A percentile compares a stretch with the other conserved stretches of the same genome.
phyloP scores from a whole-genome alignment of 108 stramenopile genomes.

The Tribonema minus region DNA sequence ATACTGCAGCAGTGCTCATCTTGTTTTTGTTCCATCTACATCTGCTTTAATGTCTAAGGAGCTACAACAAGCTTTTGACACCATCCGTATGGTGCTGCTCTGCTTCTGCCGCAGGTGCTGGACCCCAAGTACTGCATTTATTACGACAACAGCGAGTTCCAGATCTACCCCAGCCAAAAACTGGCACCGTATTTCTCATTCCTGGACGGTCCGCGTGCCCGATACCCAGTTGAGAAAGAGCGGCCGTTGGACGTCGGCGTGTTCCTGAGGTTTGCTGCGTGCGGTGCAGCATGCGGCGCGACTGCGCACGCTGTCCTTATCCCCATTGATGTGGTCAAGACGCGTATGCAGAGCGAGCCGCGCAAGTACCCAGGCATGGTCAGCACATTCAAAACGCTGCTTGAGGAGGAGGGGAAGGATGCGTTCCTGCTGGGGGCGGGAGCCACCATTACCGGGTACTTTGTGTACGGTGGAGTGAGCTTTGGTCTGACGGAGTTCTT shows the following conservation, averaged over 20 bases:
- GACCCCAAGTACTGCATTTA: conserved; percentile 48
- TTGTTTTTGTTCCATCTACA: no score
- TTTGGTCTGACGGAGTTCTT: conserved; percentile 43
- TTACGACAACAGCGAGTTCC: conserved; percentile 42
- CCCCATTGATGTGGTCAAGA: conserved; percentile 44
- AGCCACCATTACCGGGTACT: conserved; percentile 31
- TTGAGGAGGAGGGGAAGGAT: conserved; percentile 24
- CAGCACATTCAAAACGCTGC: conserved; percentile 8
- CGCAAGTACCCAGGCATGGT: conserved; percentile 15
- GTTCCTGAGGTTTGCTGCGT: conserved; percentile 33
- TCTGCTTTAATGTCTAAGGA: no score
- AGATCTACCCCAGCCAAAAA: conserved; percentile 40
- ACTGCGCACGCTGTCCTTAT: conserved; percentile 34
- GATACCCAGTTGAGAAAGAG: conserved; percentile 45
- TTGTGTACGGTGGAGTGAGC: conserved; percentile 27
- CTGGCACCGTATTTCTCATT: conserved; percentile 40
- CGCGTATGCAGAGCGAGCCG: conserved; percentile 32
- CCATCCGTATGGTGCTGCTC: no score
- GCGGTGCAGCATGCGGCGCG: conserved; percentile 33
- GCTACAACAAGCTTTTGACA: no score
- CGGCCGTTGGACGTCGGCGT: conserved; percentile 21
- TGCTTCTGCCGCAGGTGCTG: conserved; percentile 25
- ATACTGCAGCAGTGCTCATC: no score
- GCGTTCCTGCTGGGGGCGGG: conserved; percentile 41
- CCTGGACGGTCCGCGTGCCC: conserved; percentile 35